Conservation (phyloP, 2,329 filamentous ascomycete species). For the Leptographium radiaticola region DNA sequence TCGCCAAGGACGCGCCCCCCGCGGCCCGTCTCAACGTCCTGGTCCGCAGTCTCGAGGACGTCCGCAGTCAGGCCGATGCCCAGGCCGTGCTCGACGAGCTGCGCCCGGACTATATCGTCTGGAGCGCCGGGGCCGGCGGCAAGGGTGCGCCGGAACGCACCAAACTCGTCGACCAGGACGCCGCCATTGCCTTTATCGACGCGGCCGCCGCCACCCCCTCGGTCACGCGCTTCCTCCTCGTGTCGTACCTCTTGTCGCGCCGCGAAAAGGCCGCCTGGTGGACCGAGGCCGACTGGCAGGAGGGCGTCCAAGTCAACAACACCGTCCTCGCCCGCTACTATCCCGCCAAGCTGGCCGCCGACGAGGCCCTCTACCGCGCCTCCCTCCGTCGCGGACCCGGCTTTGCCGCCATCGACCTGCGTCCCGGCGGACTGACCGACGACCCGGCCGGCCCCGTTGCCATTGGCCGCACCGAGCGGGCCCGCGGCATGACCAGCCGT, state of each 20-base stretch:
- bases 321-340: constrained; percentile 39
- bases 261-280: constrained; percentile 41
- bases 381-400: constrained; percentile 21
- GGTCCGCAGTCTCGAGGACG: constrained; percentile 57
- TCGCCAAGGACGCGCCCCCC: constrained; percentile 22
- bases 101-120: constrained; percentile 53
- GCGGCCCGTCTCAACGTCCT: constrained; percentile 54
- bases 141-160: constrained; percentile 38
- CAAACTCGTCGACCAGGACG: constrained; percentile 42
- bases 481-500: constrained; percentile 32
- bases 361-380: constrained; percentile 40
- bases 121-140: constrained; percentile 51
- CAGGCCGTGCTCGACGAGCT: constrained; percentile 47
- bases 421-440: constrained; percentile 36
- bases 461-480: constrained; percentile 30
- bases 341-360: constrained; percentile 46
- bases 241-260: constrained; percentile 48
- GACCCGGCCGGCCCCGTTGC: constrained; percentile 32
- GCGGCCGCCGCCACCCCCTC: constrained; percentile 40
- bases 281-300: constrained; percentile 34
- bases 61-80: constrained; percentile 50
- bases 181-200: constrained; percentile 48
- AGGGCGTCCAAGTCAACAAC: constrained; percentile 23
- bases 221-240: constrained; percentile 49
- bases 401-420: constrained; percentile 38